Evolutionary conservation across 1,284 basidiomycete species (phyloP).

Genomic region (Marasmius sp.): DNA sequence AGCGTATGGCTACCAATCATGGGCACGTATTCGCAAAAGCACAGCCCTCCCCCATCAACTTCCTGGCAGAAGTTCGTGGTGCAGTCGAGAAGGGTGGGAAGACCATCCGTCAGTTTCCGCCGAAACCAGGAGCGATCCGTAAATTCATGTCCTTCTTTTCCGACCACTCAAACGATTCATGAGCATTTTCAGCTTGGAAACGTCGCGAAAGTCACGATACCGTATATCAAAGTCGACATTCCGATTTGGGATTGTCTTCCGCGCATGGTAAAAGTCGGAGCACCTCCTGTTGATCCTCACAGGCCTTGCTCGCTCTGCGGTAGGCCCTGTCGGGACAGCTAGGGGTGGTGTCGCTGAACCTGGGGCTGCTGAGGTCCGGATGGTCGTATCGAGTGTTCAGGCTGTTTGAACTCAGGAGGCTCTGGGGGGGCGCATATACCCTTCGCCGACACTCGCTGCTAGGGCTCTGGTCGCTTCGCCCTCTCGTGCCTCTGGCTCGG

Average conservation of each 20-base stretch:
- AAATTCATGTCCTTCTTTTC: conserved; percentile 29
- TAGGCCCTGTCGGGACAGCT: too few relatives aligned
- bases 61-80: conserved; percentile 95
- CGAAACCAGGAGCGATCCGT: conserved; percentile 85
- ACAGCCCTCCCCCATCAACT: conserved; percentile 94
- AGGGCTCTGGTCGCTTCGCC: too few relatives aligned
- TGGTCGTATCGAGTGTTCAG: too few relatives aligned
- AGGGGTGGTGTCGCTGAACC: too few relatives aligned
- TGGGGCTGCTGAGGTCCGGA: too few relatives aligned
- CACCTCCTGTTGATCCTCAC: too few relatives aligned
- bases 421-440: too few relatives aligned
- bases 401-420: too few relatives aligned
- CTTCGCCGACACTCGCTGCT: too few relatives aligned
- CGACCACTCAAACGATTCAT: conserved; percentile 3
- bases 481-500: too few relatives aligned
- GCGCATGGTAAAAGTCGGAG: too few relatives aligned
- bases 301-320: too few relatives aligned
- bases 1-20: conserved; percentile 99
- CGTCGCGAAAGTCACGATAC: conserved; percentile 96
- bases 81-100: conserved; percentile 99
- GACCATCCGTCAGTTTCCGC: conserved; percentile 96
- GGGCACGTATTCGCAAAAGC: conserved; percentile 99
- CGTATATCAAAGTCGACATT: conserved; percentile 98
- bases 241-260: conserved; percentile 99
- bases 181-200: conserved; percentile 66